Evolutionary conservation across 352 stramenopile genomes (phyloP).

Genomic region (Pythium aphanidermatum): DNA sequence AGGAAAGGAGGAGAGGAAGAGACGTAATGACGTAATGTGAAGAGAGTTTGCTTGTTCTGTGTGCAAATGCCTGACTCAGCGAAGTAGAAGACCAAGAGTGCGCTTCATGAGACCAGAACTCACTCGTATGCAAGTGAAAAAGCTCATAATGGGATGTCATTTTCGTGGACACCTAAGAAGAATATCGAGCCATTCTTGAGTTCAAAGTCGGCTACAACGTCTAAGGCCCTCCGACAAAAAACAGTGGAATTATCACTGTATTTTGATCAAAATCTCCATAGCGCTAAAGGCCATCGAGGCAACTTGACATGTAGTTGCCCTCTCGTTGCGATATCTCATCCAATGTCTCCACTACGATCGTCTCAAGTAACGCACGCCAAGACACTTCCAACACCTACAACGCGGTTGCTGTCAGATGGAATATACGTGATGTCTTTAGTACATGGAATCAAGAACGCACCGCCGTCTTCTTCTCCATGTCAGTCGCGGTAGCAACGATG

Average conservation of each 20-base stretch:
- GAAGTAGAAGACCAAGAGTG: no score
- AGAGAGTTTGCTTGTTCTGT: not conserved
- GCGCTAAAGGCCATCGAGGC: constrained; percentile 42
- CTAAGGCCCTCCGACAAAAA: no score
- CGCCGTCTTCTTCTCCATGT: constrained; percentile 47
- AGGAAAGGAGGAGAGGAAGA: not conserved
- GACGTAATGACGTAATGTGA: no score
- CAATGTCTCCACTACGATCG: constrained; percentile 62
- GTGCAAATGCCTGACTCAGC: no score
- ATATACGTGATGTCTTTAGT: not conserved
- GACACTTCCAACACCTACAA: constrained; percentile 44
- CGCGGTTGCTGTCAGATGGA: not conserved
- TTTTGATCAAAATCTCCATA: no score
- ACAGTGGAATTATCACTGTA: no score
- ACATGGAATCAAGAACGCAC: constrained; percentile 16
- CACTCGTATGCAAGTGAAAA: no score
- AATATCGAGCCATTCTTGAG: no score
- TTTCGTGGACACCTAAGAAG: no score
- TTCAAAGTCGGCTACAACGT: no score
- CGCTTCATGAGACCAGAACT: no score
- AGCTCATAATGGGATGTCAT: no score
- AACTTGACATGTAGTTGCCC: constrained; percentile 51
- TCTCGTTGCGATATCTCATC: constrained; percentile 61
- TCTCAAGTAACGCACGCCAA: constrained; percentile 45
- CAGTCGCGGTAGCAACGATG: constrained; percentile 36